Evolutionary conservation across 768 basidiomycete species (phyloP).

Genomic region (Erythrobasidium yunnanense): DNA sequence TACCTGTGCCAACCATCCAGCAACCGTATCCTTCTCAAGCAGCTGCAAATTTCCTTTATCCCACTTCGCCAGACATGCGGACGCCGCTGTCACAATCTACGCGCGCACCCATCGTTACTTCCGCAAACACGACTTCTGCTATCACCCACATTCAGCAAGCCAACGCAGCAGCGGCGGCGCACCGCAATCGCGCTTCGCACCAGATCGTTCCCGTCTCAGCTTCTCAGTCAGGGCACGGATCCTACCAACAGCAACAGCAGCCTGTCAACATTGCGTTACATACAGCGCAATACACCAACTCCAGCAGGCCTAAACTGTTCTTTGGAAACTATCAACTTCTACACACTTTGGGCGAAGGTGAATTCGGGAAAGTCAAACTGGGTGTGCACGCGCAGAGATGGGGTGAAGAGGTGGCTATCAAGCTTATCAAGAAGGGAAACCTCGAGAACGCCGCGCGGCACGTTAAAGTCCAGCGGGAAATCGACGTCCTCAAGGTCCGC

Average conservation of each 20-base stretch:
- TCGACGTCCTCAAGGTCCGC: conserved; percentile 85
- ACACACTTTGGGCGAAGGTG: conserved; percentile 94
- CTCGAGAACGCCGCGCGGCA: conserved; percentile 65
- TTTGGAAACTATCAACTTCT: conserved; percentile 92
- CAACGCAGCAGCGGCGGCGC: not conserved
- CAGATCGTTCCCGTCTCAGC: conserved; percentile 10
- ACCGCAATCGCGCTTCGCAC: conserved; percentile 18
- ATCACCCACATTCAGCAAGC: not conserved
- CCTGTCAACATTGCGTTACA: conserved; percentile 9
- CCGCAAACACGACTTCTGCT: not conserved
- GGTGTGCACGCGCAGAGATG: conserved; percentile 73
- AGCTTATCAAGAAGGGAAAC: conserved; percentile 84
- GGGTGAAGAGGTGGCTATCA: conserved; percentile 98
- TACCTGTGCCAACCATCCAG: not conserved
- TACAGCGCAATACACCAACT: conserved; percentile 37
- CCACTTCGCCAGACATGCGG: not conserved
- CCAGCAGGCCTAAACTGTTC: conserved; percentile 42
- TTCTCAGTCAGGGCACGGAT: not conserved
- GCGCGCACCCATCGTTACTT: not conserved
- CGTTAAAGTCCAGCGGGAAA: conserved; percentile 95
- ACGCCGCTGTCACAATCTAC: conserved; percentile 16
- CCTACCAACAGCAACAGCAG: not conserved
- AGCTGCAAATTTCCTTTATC: not conserved
- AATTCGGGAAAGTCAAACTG: conserved; percentile 98
- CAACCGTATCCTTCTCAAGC: not conserved